These are phyloP conservation scores for Neurospora sp. DNA, from an alignment of 495 filamentous ascomycete genomes.

Conservation along the genomic window DNA sequence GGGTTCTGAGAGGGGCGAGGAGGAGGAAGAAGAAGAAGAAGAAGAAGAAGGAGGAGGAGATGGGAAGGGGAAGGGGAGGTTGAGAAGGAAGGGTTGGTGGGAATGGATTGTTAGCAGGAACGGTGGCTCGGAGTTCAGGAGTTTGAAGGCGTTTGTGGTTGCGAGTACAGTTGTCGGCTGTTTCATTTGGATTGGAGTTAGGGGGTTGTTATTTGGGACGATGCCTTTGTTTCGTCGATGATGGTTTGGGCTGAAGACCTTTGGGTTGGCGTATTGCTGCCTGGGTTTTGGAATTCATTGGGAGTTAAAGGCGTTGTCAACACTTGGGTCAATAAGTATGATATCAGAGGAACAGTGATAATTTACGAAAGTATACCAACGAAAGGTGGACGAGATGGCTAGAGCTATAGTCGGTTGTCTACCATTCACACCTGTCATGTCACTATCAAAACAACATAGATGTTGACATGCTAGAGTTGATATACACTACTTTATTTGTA, in stretches of 20 bases:
- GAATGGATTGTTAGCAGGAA: not conserved
- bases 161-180: not conserved
- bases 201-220: not conserved
- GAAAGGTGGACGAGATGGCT: too few relatives aligned
- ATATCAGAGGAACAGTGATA: not conserved
- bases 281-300: not conserved
- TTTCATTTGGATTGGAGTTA: not conserved
- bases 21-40: not conserved
- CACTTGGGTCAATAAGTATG: not conserved
- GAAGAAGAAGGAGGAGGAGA: too few relatives aligned
- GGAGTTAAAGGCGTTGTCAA: not conserved
- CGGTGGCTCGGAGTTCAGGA: not conserved
- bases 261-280: not conserved
- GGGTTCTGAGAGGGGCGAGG: constrained; percentile 1
- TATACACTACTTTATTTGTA: not conserved
- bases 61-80: not conserved
- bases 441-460: not conserved
- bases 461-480: not conserved
- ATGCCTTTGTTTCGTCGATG: not conserved
- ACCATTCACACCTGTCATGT: not conserved
- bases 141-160: not conserved
- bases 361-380: too few relatives aligned
- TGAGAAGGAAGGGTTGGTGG: not conserved
- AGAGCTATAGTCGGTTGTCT: not conserved
- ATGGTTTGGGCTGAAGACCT: not conserved